A percentile compares a stretch with the other conserved stretches of the same genome.
Conservation (phyloP, 192 early-diverging fungal species). For the Entomortierella chlamydospora region DNA sequence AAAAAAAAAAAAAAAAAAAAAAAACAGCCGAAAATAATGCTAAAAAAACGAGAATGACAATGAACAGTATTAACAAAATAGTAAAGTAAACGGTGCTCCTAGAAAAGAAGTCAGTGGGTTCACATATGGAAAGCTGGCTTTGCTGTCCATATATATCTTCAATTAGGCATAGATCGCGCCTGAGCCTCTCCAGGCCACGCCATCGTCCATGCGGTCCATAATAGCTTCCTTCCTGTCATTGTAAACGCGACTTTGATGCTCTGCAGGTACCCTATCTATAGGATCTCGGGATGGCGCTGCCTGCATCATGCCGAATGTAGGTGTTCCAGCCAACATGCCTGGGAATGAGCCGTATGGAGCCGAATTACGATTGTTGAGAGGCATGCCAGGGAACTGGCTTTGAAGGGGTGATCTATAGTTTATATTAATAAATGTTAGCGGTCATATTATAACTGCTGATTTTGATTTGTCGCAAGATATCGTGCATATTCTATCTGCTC, state of each 20-base stretch:
- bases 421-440: not conserved
- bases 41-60: not conserved
- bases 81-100: not conserved
- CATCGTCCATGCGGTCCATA: slow-evolving; percentile 58
- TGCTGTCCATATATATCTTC: not conserved
- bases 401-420: slow-evolving; percentile 32
- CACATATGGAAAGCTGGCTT: too few species aligned
- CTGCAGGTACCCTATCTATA: slow-evolving; percentile 38
- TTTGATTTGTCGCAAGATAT: not conserved
- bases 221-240: slow-evolving; percentile 49
- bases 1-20: too few species aligned
- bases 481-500: not conserved
- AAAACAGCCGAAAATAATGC: slow-evolving; percentile 1
- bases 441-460: not conserved
- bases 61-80: not conserved
- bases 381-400: slow-evolving; percentile 33
- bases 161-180: slow-evolving; percentile 48
- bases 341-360: slow-evolving; percentile 37
- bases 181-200: slow-evolving; percentile 51
- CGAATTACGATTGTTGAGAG: slow-evolving; percentile 23
- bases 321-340: slow-evolving; percentile 43
- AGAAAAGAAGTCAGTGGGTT: not conserved
- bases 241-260: slow-evolving; percentile 29
- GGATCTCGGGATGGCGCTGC: slow-evolving; percentile 36
- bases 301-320: slow-evolving; percentile 39